Base-by-base conservation (phyloP, 495 filamentous ascomycete species). In the Durotheca rogersii region DNA sequence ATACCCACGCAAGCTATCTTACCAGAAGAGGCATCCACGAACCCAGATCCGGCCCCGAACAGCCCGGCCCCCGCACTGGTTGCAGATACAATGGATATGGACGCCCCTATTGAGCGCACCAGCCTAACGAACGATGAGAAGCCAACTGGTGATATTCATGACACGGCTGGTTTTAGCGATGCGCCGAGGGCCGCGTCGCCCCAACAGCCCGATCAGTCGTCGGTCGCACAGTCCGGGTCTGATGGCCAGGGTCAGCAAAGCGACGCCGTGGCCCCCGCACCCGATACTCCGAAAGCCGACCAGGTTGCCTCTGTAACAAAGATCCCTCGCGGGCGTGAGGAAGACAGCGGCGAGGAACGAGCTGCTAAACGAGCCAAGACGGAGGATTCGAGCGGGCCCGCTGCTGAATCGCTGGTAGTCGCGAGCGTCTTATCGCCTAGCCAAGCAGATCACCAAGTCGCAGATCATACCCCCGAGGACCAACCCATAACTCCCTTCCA, bases 341-440 rank as follows among this genome's bases (percentile, higher is more conserved):
- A 81, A 25, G 81, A 90, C 45, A 74, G 70, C 25, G 76, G 75
- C 27, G 85, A 88, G n/a, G 88, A 87, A 52, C 88, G 84, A 14
- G 81, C 82, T 14, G 77, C 87, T 6, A 95, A 95, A 68, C 81
- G 89, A 18, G 76, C 86, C 27, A 90, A 85, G 67, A 81, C 84
- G 10, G 74, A 74, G 54, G 77, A 54, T 21, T 14, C 19, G 2
- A 51, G 12, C 36, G 66, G 59, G 5, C 29, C 42, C 11, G 34
- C 51, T 0, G 60, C 52, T 11, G 67, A 70, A 9, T 53, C 65
- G 29, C 47, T 61, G 1, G 51, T 64, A 14, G 65, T 65, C 21
- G 64, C 62, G 38, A 47, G 27, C 16, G 31, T 20, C 10, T 7
- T 36, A 0, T 20, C 43, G 4, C 12, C 57, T 6, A 37, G 43